Percentiles rank a stretch among this genome's conserved stretches.
These are phyloP conservation scores for Platanus orientalis DNA, from an alignment of 164 flowering plant genomes.

Conservation along the genomic window DNA sequence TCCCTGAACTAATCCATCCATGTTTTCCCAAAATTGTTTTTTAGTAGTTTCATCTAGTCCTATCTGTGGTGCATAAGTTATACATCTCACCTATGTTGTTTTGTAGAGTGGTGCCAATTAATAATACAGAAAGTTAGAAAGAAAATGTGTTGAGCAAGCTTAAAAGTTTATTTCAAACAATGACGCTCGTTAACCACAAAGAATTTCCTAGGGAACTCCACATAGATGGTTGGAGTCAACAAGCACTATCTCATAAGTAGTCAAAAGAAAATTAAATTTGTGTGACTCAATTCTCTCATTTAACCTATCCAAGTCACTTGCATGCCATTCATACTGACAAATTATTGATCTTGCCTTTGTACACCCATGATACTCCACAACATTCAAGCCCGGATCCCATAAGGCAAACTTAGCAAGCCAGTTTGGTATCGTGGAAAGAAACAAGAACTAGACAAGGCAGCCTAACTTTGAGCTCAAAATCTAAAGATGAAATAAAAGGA, in stretches of 20 bases:
- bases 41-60: too few relatives aligned
- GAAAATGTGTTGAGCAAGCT: slow-evolving; percentile 82
- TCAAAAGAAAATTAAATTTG: too few relatives aligned
- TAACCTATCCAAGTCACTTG: slow-evolving; percentile 31
- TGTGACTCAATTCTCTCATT: slow-evolving; percentile 50
- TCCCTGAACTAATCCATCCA: too few relatives aligned
- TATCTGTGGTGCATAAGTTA: too few relatives aligned
- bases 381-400: slow-evolving; percentile 93
- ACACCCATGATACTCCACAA: too few relatives aligned
- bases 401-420: slow-evolving; percentile 90
- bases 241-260: slow-evolving; percentile 83
- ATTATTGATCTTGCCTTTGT: slow-evolving; percentile 82
- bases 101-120: slow-evolving; percentile 99
- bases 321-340: slow-evolving; percentile 98
- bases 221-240: slow-evolving; percentile 82
- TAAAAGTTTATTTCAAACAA: slow-evolving; percentile 92
- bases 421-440: slow-evolving; percentile 99
- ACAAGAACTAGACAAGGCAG: slow-evolving; percentile 91
- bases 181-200: slow-evolving; percentile 99
- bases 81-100: slow-evolving; percentile 98
- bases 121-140: slow-evolving; percentile 86
- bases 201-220: slow-evolving; percentile 97
- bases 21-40: too few relatives aligned
- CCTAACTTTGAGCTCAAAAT: slow-evolving; percentile 68
- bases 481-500: slow-evolving; percentile 86